Evolutionary conservation across 2,329 filamentous ascomycete genomes (phyloP).

Genomic region (Aspergillus luchuensis): DNA sequence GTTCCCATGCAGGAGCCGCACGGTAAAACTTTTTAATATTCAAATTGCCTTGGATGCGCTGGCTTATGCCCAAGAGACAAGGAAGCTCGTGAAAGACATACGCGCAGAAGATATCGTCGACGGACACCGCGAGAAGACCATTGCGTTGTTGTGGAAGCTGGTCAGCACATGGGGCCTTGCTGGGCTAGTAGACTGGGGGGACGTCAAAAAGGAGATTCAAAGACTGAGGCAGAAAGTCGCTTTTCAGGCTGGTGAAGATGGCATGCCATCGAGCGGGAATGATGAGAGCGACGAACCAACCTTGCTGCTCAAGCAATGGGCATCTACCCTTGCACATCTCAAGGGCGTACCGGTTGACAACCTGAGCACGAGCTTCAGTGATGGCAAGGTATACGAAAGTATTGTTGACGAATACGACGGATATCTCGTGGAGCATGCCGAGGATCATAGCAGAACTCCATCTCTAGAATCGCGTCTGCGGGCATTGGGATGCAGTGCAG

Average conservation of each 20-base stretch:
- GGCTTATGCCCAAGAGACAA: slow-evolving; percentile 45
- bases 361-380: slow-evolving; percentile 60
- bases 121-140: slow-evolving; percentile 65
- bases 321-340: slow-evolving; percentile 51
- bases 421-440: slow-evolving; percentile 34
- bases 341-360: slow-evolving; percentile 54
- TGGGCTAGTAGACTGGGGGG: slow-evolving; percentile 57
- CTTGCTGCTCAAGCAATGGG: slow-evolving; percentile 59
- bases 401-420: slow-evolving; percentile 61
- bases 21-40: slow-evolving; percentile 62
- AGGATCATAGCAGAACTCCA: neutral
- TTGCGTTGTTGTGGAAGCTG: slow-evolving; percentile 62
- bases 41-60: slow-evolving; percentile 60
- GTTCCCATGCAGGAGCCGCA: slow-evolving; percentile 56
- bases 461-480: slow-evolving; percentile 38
- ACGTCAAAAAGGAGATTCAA: slow-evolving; percentile 55
- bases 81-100: slow-evolving; percentile 46
- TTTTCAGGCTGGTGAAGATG: slow-evolving; percentile 13
- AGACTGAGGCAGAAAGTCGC: slow-evolving; percentile 41
- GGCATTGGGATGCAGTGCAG: slow-evolving; percentile 45
- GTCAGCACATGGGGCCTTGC: slow-evolving; percentile 59
- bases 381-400: slow-evolving; percentile 55
- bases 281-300: slow-evolving; percentile 34
- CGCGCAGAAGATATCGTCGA: slow-evolving; percentile 62
- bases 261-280: slow-evolving; percentile 22